Percentiles rank a stretch among this genome's conserved stretches.
phyloP scores from a whole-genome alignment of 208 protist species.

The Trypanosoma avium region DNA sequence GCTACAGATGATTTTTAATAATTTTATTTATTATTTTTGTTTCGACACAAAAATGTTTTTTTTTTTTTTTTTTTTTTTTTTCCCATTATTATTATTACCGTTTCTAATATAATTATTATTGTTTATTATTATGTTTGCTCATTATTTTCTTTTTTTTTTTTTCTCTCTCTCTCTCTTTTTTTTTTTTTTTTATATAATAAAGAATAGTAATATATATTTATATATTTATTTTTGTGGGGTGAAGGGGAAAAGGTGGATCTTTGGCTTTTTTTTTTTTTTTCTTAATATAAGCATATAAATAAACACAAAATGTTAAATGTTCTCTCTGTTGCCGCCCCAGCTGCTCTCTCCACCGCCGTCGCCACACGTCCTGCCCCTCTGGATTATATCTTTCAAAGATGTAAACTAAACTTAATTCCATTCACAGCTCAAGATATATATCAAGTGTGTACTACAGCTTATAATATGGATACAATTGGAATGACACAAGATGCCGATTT shows the following conservation, averaged over 20 bases:
- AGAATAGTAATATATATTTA: background rate
- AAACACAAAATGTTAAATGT: conserved; percentile 23
- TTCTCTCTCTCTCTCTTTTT: background rate
- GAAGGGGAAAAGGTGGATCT: too few species aligned
- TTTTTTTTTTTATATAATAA: background rate
- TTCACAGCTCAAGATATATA: conserved; percentile 88
- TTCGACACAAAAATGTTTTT: background rate
- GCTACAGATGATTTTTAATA: conserved; percentile 27
- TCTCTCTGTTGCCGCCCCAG: conserved; percentile 22
- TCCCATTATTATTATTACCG: background rate
- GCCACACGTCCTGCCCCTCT: conserved; percentile 26
- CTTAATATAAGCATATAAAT: background rate
- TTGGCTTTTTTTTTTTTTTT: background rate
- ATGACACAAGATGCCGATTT: conserved; percentile 75
- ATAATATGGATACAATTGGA: conserved; percentile 64
- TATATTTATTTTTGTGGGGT: too few species aligned
- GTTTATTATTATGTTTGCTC: background rate
- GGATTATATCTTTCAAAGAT: conserved; percentile 55
- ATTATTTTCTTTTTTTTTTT: background rate
- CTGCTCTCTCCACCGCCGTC: conserved; percentile 12
- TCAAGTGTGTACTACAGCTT: conserved; percentile 65
- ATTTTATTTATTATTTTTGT: background rate
- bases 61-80: conserved; percentile 1
- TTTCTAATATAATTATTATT: background rate
- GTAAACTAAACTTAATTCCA: conserved; percentile 61